A percentile compares a stretch with the other conserved stretches of the same genome.
These are phyloP conservation scores for Tritrichomonas foetus DNA, from an alignment of 208 protist genomes.

Conservation along the genomic window DNA sequence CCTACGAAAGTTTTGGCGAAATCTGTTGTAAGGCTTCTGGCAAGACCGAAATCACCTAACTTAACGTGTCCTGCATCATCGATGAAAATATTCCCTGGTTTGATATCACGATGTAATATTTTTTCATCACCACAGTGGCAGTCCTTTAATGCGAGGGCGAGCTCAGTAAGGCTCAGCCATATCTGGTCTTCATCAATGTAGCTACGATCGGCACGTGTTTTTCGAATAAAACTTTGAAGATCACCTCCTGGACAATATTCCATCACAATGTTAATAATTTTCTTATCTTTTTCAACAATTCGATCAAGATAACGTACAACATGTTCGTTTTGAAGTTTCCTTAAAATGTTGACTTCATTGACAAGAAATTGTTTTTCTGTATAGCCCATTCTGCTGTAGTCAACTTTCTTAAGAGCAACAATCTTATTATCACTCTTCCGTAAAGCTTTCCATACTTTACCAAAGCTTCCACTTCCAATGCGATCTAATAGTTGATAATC, in stretches of 20 bases:
- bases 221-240: not conserved
- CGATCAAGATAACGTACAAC: slow-evolving; percentile 13
- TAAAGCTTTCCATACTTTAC: not conserved
- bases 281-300: not conserved
- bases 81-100: slow-evolving; percentile 62
- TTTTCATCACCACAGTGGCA: slow-evolving; percentile 8
- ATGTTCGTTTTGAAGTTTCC: not conserved
- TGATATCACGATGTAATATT: slow-evolving; percentile 54
- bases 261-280: not conserved
- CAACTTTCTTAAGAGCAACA: not conserved
- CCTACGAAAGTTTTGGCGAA: slow-evolving; percentile 54
- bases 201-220: not conserved
- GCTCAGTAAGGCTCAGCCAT: not conserved
- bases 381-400: not conserved
- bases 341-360: not conserved
- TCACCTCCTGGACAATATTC: slow-evolving; percentile 31
- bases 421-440: not conserved
- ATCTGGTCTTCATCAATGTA: slow-evolving; percentile 9
- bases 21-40: slow-evolving; percentile 47
- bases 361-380: not conserved
- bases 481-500: not conserved
- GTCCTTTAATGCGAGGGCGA: slow-evolving; percentile 8
- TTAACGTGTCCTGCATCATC: slow-evolving; percentile 49
- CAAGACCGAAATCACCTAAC: slow-evolving; percentile 63
- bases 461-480: not conserved